Evolutionary conservation across 2,329 filamentous ascomycete species (phyloP).

Genomic region (Penicillium polonicum): DNA sequence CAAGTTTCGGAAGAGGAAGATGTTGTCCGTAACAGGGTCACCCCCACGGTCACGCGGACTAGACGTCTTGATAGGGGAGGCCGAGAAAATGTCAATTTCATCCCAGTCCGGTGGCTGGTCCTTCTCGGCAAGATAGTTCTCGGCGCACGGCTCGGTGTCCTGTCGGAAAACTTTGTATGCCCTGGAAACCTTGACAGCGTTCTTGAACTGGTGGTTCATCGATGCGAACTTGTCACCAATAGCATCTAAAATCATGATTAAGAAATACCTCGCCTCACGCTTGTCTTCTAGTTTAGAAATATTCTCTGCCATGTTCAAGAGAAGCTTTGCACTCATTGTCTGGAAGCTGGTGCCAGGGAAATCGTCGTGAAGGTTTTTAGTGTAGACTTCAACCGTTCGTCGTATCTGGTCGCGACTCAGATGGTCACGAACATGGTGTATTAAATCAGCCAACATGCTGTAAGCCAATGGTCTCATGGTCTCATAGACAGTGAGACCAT

Average conservation of each 20-base stretch:
- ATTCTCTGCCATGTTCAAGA: conserved; percentile 97
- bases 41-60: conserved; percentile 85
- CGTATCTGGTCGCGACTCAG: conserved; percentile 87
- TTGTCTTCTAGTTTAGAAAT: conserved; percentile 94
- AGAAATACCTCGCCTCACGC: conserved; percentile 86
- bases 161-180: conserved; percentile 74
- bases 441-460: conserved; percentile 96
- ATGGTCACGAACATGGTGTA: conserved; percentile 93
- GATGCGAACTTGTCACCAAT: conserved; percentile 97
- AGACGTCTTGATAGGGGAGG: conserved; percentile 92
- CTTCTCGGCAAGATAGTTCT: conserved; percentile 82
- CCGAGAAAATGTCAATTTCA: conserved; percentile 94
- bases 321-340: conserved; percentile 96
- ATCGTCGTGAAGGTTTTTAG: conserved; percentile 89
- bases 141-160: conserved; percentile 64
- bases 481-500: conserved; percentile 94
- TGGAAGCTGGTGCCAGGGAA: conserved; percentile 98
- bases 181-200: conserved; percentile 91
- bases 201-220: conserved; percentile 95
- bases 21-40: conserved; percentile 93
- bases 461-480: conserved; percentile 94
- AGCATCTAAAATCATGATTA: conserved; percentile 96
- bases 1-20: conserved; percentile 94
- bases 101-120: conserved; percentile 88
- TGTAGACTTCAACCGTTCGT: conserved; percentile 95